Conservation (phyloP, 495 filamentous ascomycete genomes). For the Emericellopsis terricola region DNA sequence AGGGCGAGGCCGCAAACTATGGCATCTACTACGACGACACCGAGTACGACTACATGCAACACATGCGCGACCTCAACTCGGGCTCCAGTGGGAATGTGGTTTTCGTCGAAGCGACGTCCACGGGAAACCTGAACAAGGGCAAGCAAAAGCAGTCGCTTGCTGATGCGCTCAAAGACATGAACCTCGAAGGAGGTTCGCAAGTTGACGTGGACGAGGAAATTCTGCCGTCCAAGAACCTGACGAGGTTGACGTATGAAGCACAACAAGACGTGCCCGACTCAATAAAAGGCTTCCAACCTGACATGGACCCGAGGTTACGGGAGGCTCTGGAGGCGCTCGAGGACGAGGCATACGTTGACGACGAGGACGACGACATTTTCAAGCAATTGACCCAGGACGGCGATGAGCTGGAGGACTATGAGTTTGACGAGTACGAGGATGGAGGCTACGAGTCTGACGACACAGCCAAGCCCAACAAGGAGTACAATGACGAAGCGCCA, state of each 20-base stretch:
- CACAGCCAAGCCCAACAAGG: conserved; percentile 54
- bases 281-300: conserved; percentile 83
- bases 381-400: conserved; percentile 55
- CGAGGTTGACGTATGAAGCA: conserved; percentile 68
- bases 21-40: conserved; percentile 80
- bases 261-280: conserved; percentile 86
- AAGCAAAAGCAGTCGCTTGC: conserved; percentile 52
- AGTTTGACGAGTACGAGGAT: conserved; percentile 41
- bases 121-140: conserved; percentile 46
- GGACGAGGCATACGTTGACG: conserved; percentile 90
- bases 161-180: conserved; percentile 55
- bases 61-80: conserved; percentile 63
- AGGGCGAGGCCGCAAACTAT: conserved; percentile 88
- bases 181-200: conserved; percentile 38
- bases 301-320: conserved; percentile 90
- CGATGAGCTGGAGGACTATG: conserved; percentile 33
- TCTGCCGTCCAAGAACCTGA: conserved; percentile 50
- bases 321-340: conserved; percentile 91
- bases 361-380: conserved; percentile 67
- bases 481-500: conserved; percentile 30
- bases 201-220: conserved; percentile 49
- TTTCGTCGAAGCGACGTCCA: conserved; percentile 56
- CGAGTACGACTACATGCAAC: conserved; percentile 98
- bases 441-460: conserved; percentile 90
- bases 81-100: conserved; percentile 39